Percentiles rank a stretch among this genome's conserved stretches.
Evolutionary conservation across 257 asterid genomes (phyloP).

Genomic region (Cinchona pubescens): DNA sequence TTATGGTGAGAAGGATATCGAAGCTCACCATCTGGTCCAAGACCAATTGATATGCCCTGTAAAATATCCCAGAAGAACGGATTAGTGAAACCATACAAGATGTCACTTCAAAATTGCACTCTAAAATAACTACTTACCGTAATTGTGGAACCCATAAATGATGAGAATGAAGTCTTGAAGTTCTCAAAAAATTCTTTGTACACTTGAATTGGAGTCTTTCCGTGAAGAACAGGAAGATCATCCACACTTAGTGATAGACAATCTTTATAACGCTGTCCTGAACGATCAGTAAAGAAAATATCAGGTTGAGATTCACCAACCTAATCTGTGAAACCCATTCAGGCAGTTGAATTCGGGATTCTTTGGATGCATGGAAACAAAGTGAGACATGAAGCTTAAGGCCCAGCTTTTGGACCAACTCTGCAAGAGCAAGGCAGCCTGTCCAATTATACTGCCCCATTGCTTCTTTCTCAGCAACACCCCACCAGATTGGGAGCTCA

Average conservation of each 20-base stretch:
- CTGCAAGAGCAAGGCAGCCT: conserved; percentile 59
- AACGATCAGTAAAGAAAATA: conserved; percentile 58
- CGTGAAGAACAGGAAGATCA: conserved; percentile 70
- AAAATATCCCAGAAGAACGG: not conserved
- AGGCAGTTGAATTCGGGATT: conserved; percentile 47
- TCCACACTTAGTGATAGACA: conserved; percentile 72
- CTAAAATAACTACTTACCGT: conserved; percentile 41
- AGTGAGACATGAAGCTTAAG: conserved; percentile 70
- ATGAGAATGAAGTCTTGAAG: conserved; percentile 59
- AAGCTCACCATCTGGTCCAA: conserved; percentile 91
- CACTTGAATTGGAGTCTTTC: conserved; percentile 71
- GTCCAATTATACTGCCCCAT: conserved; percentile 72
- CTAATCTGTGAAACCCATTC: conserved; percentile 57
- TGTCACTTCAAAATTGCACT: not conserved
- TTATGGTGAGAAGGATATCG: conserved; percentile 69
- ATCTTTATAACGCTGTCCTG: conserved; percentile 52
- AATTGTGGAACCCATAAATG: conserved; percentile 67
- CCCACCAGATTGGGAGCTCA: conserved; percentile 97
- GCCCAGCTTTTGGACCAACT: conserved; percentile 57
- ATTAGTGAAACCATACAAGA: not conserved
- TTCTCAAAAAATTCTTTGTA: conserved; percentile 57
- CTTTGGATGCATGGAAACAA: conserved; percentile 63
- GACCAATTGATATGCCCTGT: conserved; percentile 76
- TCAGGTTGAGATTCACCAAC: conserved; percentile 56
- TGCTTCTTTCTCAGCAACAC: conserved; percentile 66